These are phyloP conservation scores for Zopfochytrium polystomum DNA, from an alignment of 371 early-diverging fungal genomes.

Conservation along the genomic window DNA sequence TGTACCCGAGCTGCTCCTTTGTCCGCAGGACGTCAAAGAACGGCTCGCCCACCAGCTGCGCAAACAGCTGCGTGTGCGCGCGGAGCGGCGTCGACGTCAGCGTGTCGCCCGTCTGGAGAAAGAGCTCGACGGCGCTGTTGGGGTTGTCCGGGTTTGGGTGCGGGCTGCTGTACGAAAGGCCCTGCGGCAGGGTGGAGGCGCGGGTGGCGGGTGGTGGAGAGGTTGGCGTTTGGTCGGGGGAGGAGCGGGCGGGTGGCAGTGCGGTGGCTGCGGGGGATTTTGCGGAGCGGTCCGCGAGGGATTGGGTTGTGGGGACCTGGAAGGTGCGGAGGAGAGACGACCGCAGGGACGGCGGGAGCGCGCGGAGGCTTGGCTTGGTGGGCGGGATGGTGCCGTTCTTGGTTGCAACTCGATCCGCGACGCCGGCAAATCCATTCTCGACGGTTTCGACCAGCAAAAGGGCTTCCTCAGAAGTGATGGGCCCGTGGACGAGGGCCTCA, in stretches of 20 bases:
- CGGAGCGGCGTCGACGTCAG: neutral
- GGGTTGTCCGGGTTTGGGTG: constrained; percentile 70
- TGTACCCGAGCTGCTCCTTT: constrained; percentile 69
- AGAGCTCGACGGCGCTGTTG: constrained; percentile 84
- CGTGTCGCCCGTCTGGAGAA: constrained; percentile 53
- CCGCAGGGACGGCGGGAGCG: constrained; percentile 32
- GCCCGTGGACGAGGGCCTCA: constrained; percentile 82
- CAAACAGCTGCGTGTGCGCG: neutral
- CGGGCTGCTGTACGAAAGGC: constrained; percentile 13
- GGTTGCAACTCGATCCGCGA: neutral
- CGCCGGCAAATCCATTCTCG: constrained; percentile 29
- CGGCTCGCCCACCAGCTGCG: constrained; percentile 68
- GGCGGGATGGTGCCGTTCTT: constrained; percentile 35
- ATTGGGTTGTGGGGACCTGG: constrained; percentile 47
- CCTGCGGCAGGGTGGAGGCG: neutral
- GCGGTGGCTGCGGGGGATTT: too few relatives aligned
- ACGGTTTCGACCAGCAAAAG: constrained; percentile 57
- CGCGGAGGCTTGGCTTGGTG: constrained; percentile 64
- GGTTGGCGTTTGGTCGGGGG: neutral
- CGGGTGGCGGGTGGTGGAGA: neutral
- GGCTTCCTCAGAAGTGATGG: constrained; percentile 57
- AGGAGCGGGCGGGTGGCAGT: too few relatives aligned
- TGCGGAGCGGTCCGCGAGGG: too few relatives aligned
- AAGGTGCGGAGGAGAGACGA: constrained; percentile 47
- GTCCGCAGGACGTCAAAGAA: constrained; percentile 91